Percentiles rank a stretch among this genome's conserved stretches.
phyloP scores from a whole-genome alignment of 176 grass and related monocot species.

The Thalia dealbata region DNA sequence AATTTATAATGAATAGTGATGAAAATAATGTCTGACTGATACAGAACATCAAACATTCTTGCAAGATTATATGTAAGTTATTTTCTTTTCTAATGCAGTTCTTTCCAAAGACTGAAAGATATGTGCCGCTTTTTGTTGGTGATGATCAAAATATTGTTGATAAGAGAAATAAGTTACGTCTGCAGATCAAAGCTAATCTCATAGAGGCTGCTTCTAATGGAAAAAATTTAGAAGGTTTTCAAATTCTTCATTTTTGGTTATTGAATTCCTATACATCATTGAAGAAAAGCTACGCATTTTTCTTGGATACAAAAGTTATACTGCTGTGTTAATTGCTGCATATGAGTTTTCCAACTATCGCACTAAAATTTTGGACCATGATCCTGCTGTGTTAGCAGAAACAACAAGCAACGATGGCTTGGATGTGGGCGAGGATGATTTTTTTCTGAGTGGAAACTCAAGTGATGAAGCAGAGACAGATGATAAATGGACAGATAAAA shows the following conservation, averaged over 20 bases:
- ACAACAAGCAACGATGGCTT: conserved; percentile 85
- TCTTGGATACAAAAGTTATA: not conserved
- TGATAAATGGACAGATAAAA: conserved; percentile 94
- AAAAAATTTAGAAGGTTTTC: not conserved
- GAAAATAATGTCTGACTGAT: not conserved
- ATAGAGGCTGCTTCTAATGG: not conserved
- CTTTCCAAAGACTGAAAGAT: not conserved
- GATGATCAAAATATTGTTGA: not conserved
- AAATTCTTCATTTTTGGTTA: not conserved
- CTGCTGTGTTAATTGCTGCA: too few species aligned
- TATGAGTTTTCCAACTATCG: too few species aligned
- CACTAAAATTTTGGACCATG: not conserved
- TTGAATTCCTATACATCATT: not conserved
- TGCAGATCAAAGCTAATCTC: too few species aligned
- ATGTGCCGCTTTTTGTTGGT: not conserved
- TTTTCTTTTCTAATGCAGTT: not conserved
- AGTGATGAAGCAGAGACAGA: conserved; percentile 84
- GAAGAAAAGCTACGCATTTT: not conserved
- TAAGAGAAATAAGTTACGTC: not conserved
- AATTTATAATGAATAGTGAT: not conserved
- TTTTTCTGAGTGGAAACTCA: conserved; percentile 90
- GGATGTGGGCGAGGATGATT: conserved; percentile 89
- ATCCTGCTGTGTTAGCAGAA: conserved; percentile 35
- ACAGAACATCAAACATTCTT: not conserved
- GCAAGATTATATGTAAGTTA: not conserved